Evolutionary conservation across 2,329 filamentous ascomycete genomes (phyloP), one percentile per base, ranked within the genome.

Genomic region (Colletotrichum sublineola): DNA sequence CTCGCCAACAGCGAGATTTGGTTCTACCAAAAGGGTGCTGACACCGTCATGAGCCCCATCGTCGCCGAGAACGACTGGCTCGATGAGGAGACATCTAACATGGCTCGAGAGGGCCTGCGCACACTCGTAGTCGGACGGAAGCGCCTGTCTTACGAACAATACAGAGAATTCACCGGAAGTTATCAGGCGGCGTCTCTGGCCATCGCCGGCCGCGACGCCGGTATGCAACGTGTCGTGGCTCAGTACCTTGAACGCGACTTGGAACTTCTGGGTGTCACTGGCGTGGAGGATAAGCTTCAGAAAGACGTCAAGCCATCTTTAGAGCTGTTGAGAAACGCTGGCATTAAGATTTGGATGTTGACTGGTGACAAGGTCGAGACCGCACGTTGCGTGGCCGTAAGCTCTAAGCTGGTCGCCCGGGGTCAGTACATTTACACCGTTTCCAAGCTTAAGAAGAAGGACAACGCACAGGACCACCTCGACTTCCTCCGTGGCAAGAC

Each of bases 301-400:
- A 92, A 92, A 74, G 95, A 98, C 78, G 96, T 99, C 78, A 99
- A 98, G 81, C 93, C 96, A 1, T 97, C 95, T 0, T 87, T 99
- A 7, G 97, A 99, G 81, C 89, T 99, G 6, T 89, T 99, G 64
- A 94, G 96, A 75, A 99, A 99, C 78, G 96, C 96, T 0, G 96
- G 96, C 36, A 96, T 99, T 83, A 98, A 98, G 82, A 98, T 99
- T 63, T 99, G 96, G 96, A 99, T 99, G 96, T 86, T 99, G 80
- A 99, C 96, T 0, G 96, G 96, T 58, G 96, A 99, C 86, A 99
- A 99, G 83, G 94, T 99, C 3, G 96, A 99, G 83, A 99, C 96
- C 18, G 96, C 96, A 20, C 92, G 96, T 46, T 99, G 96, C 82
- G 96, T 99, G 15, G 97, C 96, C 2, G 93, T 99, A 55, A 97